Percentiles rank a stretch among this genome's conserved stretches.
Evolutionary conservation across 1,284 basidiomycete species (phyloP).

Genomic region (Serendipita sp.): DNA sequence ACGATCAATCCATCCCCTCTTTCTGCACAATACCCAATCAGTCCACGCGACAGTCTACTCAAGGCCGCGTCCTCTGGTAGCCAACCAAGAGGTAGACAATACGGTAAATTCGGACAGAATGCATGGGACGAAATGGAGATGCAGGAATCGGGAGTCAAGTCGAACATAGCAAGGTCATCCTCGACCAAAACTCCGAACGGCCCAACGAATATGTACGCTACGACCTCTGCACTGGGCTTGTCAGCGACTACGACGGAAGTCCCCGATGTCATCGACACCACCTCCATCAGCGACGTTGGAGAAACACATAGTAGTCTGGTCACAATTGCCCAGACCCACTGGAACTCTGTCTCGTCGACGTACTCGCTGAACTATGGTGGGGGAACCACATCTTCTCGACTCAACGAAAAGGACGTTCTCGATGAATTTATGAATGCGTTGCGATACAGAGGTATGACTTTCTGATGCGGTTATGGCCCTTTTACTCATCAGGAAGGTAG

Average conservation of each 20-base stretch:
- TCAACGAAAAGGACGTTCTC: neutral
- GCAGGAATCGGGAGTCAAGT: neutral
- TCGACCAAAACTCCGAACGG: neutral
- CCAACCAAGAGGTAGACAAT: neutral
- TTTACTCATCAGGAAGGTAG: too few relatives aligned
- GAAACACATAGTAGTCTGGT: neutral
- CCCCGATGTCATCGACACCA: neutral
- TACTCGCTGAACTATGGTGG: neutral
- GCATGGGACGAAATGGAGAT: neutral
- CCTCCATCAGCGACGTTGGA: neutral
- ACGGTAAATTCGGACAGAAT: too few relatives aligned
- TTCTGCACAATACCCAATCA: neutral
- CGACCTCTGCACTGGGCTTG: constrained; percentile 3
- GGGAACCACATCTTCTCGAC: too few relatives aligned
- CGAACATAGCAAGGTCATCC: neutral
- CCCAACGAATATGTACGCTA: neutral
- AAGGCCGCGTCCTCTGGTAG: neutral
- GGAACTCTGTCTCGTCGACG: neutral
- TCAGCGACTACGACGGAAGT: neutral
- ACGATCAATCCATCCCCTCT: neutral
- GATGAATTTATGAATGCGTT: neutral
- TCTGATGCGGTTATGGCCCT: too few relatives aligned
- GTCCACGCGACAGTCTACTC: neutral
- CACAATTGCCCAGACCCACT: constrained; percentile 1
- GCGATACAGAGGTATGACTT: neutral